Base-by-base conservation (phyloP, 495 filamentous ascomycete species). In the Gamarada debralockiae region DNA sequence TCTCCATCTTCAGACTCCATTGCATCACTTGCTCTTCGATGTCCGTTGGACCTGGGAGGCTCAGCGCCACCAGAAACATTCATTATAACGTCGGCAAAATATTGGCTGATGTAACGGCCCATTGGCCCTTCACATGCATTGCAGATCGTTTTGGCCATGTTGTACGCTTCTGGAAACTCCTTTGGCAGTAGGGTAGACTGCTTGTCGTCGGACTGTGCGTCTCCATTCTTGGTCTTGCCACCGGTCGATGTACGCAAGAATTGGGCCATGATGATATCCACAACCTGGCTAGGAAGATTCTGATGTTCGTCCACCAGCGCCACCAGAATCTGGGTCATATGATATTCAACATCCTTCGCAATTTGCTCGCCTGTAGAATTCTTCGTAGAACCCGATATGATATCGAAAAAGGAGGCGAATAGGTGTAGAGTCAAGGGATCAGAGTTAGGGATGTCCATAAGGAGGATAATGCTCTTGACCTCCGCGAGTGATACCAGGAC, bases 61-160 rank as follows among this genome's bases (percentile, higher is more conserved):
- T 71, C 74, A 1, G 23, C 6, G 27, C 21, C n/a, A 6, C 53
- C 62, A 0, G 92, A 90, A 12, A 88, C 85, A 59, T 96, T 89
- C 40, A 96, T 81, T 48, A 99, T 92, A 20, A 97, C 89, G 52
- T 96, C 90, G 66, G 91, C 93, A 69, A 99, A 99, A 64, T 97
- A 99, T 63, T 95, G 91, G 57, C 90, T 91, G 49, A 97, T 85
- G 59, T 90, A 86, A 43, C 90, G 84, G 1, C 89, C 85, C 92
- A 99, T 97, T 65, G 91, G 89, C 54, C 96, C 93, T 2, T 88
- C 83, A 52, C 83, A 92, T n/a, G 77, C 73, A 60, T 92, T 93
- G 67, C 93, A 99, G 24, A 99, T 85, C 5, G 85, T 85, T 67
- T 92, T 95, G 24, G 93, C 91, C 89, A 97, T 96, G 58, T 89